Evolutionary conservation across 192 early-diverging fungal species (phyloP).

Genomic region (Dimargaris cristalligena): DNA sequence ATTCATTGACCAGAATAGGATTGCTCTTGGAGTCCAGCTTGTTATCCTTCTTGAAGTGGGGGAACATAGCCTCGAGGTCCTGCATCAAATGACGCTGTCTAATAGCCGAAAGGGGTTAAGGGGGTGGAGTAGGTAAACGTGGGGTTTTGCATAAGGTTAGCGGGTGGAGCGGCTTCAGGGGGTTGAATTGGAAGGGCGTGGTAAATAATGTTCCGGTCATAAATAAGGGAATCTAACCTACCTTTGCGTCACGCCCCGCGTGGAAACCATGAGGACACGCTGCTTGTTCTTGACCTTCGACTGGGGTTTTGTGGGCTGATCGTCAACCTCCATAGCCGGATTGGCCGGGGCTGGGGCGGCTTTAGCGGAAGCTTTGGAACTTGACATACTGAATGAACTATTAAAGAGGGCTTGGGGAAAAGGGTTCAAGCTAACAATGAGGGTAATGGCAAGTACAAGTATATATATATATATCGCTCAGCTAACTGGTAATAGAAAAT

Average conservation of each 20-base stretch:
- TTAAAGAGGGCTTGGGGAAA: no score
- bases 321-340: no score
- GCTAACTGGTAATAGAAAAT: no score
- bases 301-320: no score
- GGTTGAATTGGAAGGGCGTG: background rate
- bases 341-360: no score
- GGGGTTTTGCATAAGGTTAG: background rate
- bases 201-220: background rate
- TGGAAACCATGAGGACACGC: constrained; percentile 72
- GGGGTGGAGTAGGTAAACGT: background rate
- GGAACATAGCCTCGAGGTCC: constrained; percentile 72
- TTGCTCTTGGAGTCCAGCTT: constrained; percentile 89
- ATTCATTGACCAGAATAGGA: constrained; percentile 76
- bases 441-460: no score
- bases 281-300: constrained; percentile 80
- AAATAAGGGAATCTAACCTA: constrained; percentile 16
- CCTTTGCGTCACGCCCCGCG: constrained; percentile 73
- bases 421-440: no score
- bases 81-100: constrained; percentile 86
- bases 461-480: no score
- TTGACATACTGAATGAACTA: no score
- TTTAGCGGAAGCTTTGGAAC: no score
- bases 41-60: constrained; percentile 90
- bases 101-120: constrained; percentile 11
- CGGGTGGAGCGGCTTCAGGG: background rate